Conservation (phyloP, 305 asterid species). For the Withania somnifera region DNA sequence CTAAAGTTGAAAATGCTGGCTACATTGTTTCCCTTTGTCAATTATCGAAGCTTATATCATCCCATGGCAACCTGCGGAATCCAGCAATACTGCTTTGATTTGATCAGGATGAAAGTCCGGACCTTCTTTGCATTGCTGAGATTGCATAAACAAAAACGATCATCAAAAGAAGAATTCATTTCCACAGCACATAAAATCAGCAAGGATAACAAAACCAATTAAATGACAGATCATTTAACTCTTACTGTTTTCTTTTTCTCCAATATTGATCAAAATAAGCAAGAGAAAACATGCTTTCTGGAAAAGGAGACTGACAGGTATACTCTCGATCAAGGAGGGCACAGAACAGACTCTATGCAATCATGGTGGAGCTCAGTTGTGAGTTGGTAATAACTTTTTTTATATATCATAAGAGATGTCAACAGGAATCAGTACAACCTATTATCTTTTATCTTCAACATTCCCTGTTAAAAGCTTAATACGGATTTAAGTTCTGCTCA, state of each 20-base stretch:
- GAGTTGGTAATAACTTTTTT: not conserved
- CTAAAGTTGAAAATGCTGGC: not conserved
- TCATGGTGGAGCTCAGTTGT: not conserved
- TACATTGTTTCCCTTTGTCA: not conserved
- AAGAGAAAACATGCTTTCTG: not conserved
- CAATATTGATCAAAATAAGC: not conserved
- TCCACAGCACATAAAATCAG: not conserved
- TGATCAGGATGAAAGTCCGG: slow-evolving; percentile 49
- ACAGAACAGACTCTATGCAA: not conserved
- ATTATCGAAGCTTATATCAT: slow-evolving; percentile 18
- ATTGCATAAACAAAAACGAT: not conserved
- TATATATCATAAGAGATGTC: not conserved
- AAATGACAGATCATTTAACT: not conserved
- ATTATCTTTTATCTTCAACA: not conserved
- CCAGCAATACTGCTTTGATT: slow-evolving; percentile 47
- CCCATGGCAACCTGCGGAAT: slow-evolving; percentile 48
- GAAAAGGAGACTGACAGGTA: not conserved
- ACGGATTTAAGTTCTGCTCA: not conserved
- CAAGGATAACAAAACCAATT: not conserved
- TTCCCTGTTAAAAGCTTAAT: not conserved
- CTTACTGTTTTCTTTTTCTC: not conserved
- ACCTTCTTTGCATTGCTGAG: slow-evolving; percentile 53
- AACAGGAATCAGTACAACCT: not conserved
- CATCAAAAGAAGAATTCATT: not conserved
- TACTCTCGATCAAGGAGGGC: not conserved